Percentiles rank a stretch among this genome's conserved stretches.
phyloP scores from a whole-genome alignment of 495 filamentous ascomycete genomes.

The Podospora anserina region DNA sequence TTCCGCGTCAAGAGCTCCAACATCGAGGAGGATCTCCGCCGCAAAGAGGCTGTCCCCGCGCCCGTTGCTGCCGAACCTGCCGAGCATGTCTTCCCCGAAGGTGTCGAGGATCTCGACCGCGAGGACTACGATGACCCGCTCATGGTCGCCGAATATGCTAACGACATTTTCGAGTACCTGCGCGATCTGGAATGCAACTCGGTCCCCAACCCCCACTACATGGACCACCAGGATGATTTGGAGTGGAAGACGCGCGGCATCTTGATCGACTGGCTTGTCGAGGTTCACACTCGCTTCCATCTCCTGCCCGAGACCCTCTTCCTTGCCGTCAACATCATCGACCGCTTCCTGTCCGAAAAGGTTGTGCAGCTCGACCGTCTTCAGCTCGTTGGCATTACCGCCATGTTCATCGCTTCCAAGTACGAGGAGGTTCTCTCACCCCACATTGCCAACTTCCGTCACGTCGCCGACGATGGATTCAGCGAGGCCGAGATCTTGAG shows the following conservation, averaged over 20 bases:
- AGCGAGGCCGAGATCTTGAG: conserved; percentile 94
- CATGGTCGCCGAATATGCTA: conserved; percentile 97
- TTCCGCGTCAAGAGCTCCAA: conserved; percentile 28
- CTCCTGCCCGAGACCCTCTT: conserved; percentile 97
- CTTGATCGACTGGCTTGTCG: conserved; percentile 95
- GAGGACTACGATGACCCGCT: conserved; percentile 90
- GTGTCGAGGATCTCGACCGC: conserved; percentile 67
- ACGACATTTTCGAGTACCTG: conserved; percentile 96
- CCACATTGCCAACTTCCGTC: conserved; percentile 92
- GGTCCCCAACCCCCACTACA: conserved; percentile 88
- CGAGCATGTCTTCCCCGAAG: conserved; percentile 45
- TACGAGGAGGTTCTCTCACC: conserved; percentile 98
- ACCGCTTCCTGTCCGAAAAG: conserved; percentile 91
- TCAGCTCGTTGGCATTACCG: conserved; percentile 93
- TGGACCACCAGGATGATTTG: conserved; percentile 85
- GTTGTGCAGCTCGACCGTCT: conserved; percentile 92
- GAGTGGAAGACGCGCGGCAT: conserved; percentile 99
- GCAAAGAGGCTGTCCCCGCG: conserved; percentile 1
- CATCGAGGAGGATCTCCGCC: conserved; percentile 7
- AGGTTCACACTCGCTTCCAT: conserved; percentile 95
- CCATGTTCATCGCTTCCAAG: conserved; percentile 99
- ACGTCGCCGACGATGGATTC: conserved; percentile 96
- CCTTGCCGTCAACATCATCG: conserved; percentile 95
- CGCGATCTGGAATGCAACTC: conserved; percentile 79
- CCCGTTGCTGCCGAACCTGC: conserved; percentile 7